A percentile compares a stretch with the other conserved stretches of the same genome.
phyloP scores from a whole-genome alignment of 345 rosid genomes.

The Dipteronia sinensis region DNA sequence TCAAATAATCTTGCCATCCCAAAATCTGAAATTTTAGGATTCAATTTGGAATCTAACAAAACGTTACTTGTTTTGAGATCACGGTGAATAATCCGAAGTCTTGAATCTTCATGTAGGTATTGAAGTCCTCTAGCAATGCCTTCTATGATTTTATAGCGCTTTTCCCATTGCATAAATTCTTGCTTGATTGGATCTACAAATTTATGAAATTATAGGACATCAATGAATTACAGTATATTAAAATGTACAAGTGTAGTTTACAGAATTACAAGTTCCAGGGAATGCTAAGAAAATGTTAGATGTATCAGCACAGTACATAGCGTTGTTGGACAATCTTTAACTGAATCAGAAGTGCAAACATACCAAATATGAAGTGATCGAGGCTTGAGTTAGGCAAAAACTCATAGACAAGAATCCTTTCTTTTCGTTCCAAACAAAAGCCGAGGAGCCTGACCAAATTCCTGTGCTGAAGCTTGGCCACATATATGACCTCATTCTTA shows the following conservation, averaged over 20 bases:
- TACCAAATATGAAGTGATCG: slow-evolving; percentile 46
- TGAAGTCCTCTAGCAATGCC: slow-evolving; percentile 35
- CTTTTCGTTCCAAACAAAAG: slow-evolving; percentile 41
- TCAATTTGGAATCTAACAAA: slow-evolving; percentile 28
- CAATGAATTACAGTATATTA: no score
- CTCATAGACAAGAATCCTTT: slow-evolving; percentile 57
- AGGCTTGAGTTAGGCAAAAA: slow-evolving; percentile 49
- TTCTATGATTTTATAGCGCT: slow-evolving; percentile 23
- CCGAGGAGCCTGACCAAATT: slow-evolving; percentile 60
- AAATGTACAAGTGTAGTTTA: no score
- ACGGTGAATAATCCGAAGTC: slow-evolving; percentile 34
- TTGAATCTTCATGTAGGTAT: slow-evolving; percentile 35
- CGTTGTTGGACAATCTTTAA: no score
- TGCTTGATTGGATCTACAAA: slow-evolving; percentile 16
- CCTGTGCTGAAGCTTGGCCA: slow-evolving; percentile 62
- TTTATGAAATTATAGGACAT: not conserved
- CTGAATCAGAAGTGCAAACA: not conserved
- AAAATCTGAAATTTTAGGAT: slow-evolving; percentile 39
- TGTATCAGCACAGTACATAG: no score
- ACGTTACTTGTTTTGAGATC: slow-evolving; percentile 36
- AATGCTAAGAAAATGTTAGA: no score
- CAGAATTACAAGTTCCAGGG: no score
- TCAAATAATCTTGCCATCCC: slow-evolving; percentile 33
- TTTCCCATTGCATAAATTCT: slow-evolving; percentile 24
- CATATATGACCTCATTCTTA: slow-evolving; percentile 47